A percentile compares a stretch with the other conserved stretches of the same genome.
phyloP scores from a whole-genome alignment of 129 eudicot genomes.

The Flaveria linearis region DNA sequence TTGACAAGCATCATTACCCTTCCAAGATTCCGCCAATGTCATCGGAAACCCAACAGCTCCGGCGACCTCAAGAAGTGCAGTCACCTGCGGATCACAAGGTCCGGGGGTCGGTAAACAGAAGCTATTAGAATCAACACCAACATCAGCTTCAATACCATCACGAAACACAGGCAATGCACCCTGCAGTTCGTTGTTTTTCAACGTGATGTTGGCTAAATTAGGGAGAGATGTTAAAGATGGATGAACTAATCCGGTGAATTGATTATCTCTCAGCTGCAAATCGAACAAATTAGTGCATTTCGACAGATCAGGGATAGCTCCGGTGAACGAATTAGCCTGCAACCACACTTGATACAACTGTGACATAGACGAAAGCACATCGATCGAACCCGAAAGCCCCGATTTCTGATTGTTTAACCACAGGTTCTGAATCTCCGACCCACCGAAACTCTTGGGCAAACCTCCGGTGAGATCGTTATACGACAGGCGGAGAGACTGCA shows the following conservation, averaged over 20 bases:
- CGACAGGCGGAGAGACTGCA: conserved; percentile 47
- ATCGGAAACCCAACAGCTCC: conserved; percentile 64
- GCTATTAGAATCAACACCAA: conserved; percentile 38
- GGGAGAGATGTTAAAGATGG: conserved; percentile 35
- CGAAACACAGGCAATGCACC: conserved; percentile 55
- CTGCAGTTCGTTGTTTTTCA: conserved; percentile 62
- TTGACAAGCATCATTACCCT: conserved; percentile 54
- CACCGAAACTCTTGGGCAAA: conserved; percentile 45
- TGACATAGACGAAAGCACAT: conserved; percentile 53
- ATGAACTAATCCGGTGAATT: conserved; percentile 61
- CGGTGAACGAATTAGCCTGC: conserved; percentile 56
- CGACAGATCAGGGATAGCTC: conserved; percentile 56
- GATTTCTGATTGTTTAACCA: conserved; percentile 56
- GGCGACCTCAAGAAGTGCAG: conserved; percentile 50
- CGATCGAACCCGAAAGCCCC: conserved; percentile 49
- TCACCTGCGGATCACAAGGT: conserved; percentile 68
- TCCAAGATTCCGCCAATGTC: conserved; percentile 55
- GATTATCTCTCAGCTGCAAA: conserved; percentile 74
- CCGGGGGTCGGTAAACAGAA: conserved; percentile 55
- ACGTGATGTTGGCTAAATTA: conserved; percentile 40
- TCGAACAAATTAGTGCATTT: conserved; percentile 48
- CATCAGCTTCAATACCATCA: conserved; percentile 5
- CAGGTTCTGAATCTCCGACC: conserved; percentile 47
- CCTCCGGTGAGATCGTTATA: conserved; percentile 56
- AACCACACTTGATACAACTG: conserved; percentile 65